Evolutionary conservation across 2,329 filamentous ascomycete species (phyloP), one percentile per base, ranked within the genome.

Genomic region (Camillea tinctor): DNA sequence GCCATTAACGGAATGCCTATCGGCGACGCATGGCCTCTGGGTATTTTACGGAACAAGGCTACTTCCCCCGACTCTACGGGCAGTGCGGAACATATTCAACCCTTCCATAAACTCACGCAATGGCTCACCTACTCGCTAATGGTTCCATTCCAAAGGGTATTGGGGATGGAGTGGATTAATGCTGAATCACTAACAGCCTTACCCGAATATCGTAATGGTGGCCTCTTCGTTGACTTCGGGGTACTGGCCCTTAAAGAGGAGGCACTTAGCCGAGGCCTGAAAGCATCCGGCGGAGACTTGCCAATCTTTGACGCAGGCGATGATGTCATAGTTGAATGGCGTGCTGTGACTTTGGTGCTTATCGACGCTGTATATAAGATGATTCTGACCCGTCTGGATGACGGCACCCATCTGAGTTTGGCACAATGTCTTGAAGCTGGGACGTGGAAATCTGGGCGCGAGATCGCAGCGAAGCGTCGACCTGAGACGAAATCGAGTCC

Each of bases 11-110:
- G 92, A 1, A 83, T 91, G 23, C 87, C 92, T 0, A 85, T 98
- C n/a, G 94, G 94, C 58, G 94, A 98, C 72, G 93, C 94, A 24
- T 98, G 94, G 94, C 90, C 89, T 9, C 13, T 0, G 96, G 93
- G 76, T 87, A 84, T 15, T 86, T 88, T 48, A 91, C 97, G 85
- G 92, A 92, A 1, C 79, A 81, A 50, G 72, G 74, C 22, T 59
- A 4, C 57, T 69, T 0, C 69, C 72, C 4, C 61, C 13, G 19
- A 50, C 21, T 50, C 55, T 2, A 53, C 56, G 9, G 60, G 52
- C 8, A 36, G 54, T 17, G 64, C 61, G 57, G 66, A 68, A 24
- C 60, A 54, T 79, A 83, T 84, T 13, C 78, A 82, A 4, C 82
- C 82, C 0, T 84, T 84, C 68, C 84, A 87, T 69, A 86, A 86